Evolutionary conservation across 192 early-diverging fungal genomes (phyloP).

Genomic region (Umbelopsis ramanniana): DNA sequence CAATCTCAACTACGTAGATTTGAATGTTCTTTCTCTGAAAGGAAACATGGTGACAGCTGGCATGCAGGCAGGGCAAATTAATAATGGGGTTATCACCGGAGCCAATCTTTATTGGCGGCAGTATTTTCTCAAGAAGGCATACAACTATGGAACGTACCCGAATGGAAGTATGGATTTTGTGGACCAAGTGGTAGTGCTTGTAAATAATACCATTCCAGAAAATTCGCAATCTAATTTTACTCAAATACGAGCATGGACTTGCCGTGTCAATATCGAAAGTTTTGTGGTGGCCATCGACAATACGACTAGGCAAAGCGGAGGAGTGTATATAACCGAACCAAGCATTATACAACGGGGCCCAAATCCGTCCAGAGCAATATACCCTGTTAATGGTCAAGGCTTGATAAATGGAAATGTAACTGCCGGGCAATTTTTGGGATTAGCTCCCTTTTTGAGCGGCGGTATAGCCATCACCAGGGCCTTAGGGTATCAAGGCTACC

Average conservation of each 20-base stretch:
- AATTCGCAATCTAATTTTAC: neutral
- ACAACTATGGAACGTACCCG: neutral
- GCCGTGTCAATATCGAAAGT: neutral
- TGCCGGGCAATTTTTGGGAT: neutral
- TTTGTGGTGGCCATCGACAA: conserved; percentile 4
- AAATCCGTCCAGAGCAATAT: neutral
- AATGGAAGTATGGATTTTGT: conserved; percentile 5
- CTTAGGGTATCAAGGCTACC: neutral
- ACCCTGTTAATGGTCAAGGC: neutral
- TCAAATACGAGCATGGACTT: neutral
- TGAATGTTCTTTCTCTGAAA: neutral
- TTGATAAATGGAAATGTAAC: neutral
- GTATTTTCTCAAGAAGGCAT: conserved; percentile 12
- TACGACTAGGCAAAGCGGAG: neutral
- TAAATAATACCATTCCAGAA: neutral
- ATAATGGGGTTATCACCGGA: conserved; percentile 6
- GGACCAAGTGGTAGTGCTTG: neutral
- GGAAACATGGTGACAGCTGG: neutral
- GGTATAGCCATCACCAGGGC: neutral
- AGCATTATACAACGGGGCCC: neutral
- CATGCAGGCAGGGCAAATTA: neutral
- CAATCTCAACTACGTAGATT: conserved; percentile 1
- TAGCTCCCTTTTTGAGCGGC: neutral
- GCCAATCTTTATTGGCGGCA: neutral
- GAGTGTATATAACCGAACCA: neutral